These are phyloP conservation scores for Neocatenulostroma microsporum DNA, from an alignment of 2,329 filamentous ascomycete species.

Conservation along the genomic window DNA sequence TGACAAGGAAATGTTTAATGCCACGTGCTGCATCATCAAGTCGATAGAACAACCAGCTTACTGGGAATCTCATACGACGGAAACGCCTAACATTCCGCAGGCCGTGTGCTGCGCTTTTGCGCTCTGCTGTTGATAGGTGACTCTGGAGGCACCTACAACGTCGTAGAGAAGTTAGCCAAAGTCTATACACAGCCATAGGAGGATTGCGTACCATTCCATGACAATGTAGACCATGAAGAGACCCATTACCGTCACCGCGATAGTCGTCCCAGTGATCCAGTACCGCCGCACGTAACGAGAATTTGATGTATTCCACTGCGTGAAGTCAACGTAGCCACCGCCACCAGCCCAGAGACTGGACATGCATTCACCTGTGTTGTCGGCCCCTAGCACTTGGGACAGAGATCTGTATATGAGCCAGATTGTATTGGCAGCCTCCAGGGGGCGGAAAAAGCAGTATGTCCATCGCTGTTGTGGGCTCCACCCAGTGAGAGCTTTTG, in stretches of 20 bases:
- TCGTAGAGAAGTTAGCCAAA: no score
- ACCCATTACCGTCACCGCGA: conserved; percentile 26
- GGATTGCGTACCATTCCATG: conserved; percentile 33
- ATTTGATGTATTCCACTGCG: conserved; percentile 26
- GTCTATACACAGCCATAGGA: no score
- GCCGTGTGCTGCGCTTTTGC: conserved; percentile 10
- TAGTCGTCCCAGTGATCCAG: conserved; percentile 28
- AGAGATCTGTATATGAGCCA: conserved; percentile 35
- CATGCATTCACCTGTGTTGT: conserved; percentile 37
- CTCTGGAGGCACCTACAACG: conserved; percentile 29
- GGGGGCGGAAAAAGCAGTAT: conserved; percentile 25
- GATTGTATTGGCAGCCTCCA: conserved; percentile 31
- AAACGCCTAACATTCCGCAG: conserved; percentile 12
- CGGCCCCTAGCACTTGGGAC: conserved; percentile 36
- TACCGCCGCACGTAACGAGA: conserved; percentile 22
- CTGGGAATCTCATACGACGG: conserved; percentile 3
- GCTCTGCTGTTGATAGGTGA: conserved; percentile 26
- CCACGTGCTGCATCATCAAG: conserved; percentile 2
- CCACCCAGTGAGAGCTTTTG: no score
- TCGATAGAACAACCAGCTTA: conserved; percentile 1
- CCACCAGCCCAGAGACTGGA: conserved; percentile 30
- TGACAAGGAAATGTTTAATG: neutral
- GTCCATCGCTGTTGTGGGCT: conserved; percentile 13
- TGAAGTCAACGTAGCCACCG: conserved; percentile 37
- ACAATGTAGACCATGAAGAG: conserved; percentile 32